A percentile compares a stretch with the other conserved stretches of the same genome.
Evolutionary conservation across 768 basidiomycete species (phyloP).

Genomic region (Russula foetens): DNA sequence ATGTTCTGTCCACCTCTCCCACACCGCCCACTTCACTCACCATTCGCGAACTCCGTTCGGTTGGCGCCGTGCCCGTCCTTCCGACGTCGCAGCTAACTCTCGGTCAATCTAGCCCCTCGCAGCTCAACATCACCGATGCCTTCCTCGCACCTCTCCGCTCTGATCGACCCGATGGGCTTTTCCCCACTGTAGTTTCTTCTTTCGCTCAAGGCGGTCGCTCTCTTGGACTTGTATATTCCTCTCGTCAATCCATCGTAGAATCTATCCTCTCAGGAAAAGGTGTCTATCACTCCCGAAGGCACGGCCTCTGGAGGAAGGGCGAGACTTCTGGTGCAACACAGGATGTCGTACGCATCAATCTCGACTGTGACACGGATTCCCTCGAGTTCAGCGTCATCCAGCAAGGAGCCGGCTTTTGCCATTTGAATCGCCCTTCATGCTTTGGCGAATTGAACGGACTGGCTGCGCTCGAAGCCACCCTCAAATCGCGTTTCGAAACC

Average conservation of each 20-base stretch:
- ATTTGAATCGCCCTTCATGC: constrained; percentile 79
- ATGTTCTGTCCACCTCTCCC: constrained; percentile 47
- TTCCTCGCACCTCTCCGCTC: constrained; percentile 78
- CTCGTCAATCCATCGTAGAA: constrained; percentile 73
- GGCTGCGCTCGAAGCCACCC: constrained; percentile 69
- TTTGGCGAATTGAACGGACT: constrained; percentile 81
- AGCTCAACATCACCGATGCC: constrained; percentile 72
- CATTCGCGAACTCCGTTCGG: constrained; percentile 52
- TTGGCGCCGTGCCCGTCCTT: constrained; percentile 60
- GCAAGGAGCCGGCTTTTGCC: constrained; percentile 90
- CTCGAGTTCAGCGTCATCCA: constrained; percentile 88
- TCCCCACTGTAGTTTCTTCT: constrained; percentile 86
- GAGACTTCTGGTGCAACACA: constrained; percentile 95
- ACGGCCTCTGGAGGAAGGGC: constrained; percentile 95
- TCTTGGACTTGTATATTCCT: constrained; percentile 95
- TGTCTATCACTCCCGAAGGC: constrained; percentile 93
- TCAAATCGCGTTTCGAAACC: constrained; percentile 57
- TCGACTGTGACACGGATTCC: constrained; percentile 91
- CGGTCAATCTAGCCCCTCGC: constrained; percentile 39
- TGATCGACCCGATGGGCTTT: constrained; percentile 87
- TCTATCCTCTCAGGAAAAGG: constrained; percentile 85
- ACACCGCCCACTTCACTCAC: constrained; percentile 46
- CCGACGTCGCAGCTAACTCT: constrained; percentile 65
- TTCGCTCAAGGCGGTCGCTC: constrained; percentile 55
- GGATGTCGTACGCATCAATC: constrained; percentile 68